Percentiles rank a stretch among this genome's conserved stretches.
Evolutionary conservation across 1,284 basidiomycete species (phyloP).

Genomic region (Ceratobasidium sp.): DNA sequence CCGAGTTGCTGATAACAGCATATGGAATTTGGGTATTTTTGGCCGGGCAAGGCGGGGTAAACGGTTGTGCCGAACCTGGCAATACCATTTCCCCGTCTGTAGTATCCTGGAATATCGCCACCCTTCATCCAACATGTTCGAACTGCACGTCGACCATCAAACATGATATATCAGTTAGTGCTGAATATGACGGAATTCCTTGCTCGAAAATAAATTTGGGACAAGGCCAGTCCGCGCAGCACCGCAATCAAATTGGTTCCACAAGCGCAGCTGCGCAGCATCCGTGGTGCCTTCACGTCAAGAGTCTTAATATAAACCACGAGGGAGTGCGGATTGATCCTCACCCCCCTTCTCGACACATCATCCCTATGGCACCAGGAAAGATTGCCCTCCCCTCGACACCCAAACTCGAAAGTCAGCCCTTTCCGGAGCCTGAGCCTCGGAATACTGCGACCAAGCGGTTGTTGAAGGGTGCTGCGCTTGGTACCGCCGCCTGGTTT

Average conservation of each 20-base stretch:
- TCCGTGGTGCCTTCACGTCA: neutral
- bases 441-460: neutral
- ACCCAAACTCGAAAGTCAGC: constrained; percentile 24
- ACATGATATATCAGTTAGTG: no score
- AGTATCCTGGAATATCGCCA: no score
- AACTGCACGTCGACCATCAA: no score
- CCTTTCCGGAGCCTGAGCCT: neutral
- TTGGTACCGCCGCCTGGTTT: constrained; percentile 15
- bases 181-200: no score
- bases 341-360: neutral
- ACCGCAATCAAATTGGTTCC: constrained; percentile 19
- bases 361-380: neutral
- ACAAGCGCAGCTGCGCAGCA: constrained; percentile 30
- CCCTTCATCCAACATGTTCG: no score
- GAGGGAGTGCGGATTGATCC: neutral
- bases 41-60: no score
- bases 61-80: no score
- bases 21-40: no score
- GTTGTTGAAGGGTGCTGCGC: constrained; percentile 14
- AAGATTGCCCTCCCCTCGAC: constrained; percentile 19
- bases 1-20: no score
- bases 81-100: no score
- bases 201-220: neutral
- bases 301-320: neutral
- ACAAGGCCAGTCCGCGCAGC: constrained; percentile 16